Evolutionary conservation across 345 rosid genomes (phyloP).

Genomic region (Gossypium longicalyx): DNA sequence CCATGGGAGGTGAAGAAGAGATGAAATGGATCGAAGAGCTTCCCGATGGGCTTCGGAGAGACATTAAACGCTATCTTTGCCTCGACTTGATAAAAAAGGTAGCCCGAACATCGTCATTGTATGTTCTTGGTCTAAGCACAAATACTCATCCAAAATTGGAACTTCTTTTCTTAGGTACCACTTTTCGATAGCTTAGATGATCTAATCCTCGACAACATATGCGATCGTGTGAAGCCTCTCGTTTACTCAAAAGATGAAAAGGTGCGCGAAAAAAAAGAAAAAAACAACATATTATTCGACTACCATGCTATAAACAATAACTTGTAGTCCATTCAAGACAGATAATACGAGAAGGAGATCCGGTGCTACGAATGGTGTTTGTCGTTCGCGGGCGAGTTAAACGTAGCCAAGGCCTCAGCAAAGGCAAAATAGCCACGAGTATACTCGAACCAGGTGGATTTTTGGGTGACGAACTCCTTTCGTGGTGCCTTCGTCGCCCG

Average conservation of each 20-base stretch:
- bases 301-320: background rate
- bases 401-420: conserved; percentile 68
- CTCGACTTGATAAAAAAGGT: conserved; percentile 81
- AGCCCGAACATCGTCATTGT: background rate
- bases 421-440: conserved; percentile 64
- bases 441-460: conserved; percentile 72
- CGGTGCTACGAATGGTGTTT: conserved; percentile 75
- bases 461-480: conserved; percentile 84
- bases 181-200: conserved; percentile 73
- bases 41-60: conserved; percentile 86
- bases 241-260: conserved; percentile 82
- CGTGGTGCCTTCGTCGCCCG: conserved; percentile 93
- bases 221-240: conserved; percentile 73
- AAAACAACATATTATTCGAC: background rate
- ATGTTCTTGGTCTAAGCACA: background rate
- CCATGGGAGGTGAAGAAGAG: conserved; percentile 77
- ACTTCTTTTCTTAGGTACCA: conserved; percentile 50
- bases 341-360: conserved; percentile 96
- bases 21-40: conserved; percentile 62
- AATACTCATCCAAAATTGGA: background rate
- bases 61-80: conserved; percentile 81
- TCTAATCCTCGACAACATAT: conserved; percentile 85
- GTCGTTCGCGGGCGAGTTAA: conserved; percentile 53
- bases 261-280: conserved; percentile 32
- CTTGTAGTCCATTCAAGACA: conserved; percentile 17